Evolutionary conservation across 116 monocot species (phyloP).

Genomic region (Phalaenopsis hybrid): DNA sequence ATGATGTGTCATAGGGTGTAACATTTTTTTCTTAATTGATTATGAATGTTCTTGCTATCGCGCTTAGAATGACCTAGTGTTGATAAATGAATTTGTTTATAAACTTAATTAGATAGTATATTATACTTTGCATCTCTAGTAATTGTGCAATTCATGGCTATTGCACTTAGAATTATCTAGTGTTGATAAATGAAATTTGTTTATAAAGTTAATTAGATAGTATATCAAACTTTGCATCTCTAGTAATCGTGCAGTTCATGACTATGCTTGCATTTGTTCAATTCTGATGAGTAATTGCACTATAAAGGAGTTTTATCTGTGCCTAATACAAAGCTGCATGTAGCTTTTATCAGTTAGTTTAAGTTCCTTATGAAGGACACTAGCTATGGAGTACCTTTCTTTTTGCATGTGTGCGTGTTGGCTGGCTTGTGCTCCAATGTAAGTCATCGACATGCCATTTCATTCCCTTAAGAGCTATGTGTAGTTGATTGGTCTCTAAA

Average conservation of each 20-base stretch:
- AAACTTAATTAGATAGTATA: neutral
- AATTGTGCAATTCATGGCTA: neutral
- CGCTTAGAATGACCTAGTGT: neutral
- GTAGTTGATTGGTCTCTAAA: neutral
- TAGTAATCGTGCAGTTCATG: neutral
- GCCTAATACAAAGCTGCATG: neutral
- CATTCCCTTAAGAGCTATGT: neutral
- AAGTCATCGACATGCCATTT: neutral
- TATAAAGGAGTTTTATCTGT: neutral
- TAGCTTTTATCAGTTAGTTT: neutral
- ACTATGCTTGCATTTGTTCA: neutral
- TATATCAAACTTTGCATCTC: neutral
- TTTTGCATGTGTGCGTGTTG: neutral
- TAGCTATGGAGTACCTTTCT: neutral
- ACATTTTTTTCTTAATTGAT: neutral
- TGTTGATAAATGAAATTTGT: neutral
- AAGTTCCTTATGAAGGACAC: neutral
- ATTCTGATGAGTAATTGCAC: neutral
- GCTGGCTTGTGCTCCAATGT: neutral
- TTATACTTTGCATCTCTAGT: neutral
- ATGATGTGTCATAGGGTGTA: neutral
- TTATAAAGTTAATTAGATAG: no score
- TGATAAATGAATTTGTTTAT: constrained; percentile 1
- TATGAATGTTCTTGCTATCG: neutral
- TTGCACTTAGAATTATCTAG: neutral